Conservation (phyloP, 2,329 filamentous ascomycete genomes). For the Leptosphaerulina australis region DNA sequence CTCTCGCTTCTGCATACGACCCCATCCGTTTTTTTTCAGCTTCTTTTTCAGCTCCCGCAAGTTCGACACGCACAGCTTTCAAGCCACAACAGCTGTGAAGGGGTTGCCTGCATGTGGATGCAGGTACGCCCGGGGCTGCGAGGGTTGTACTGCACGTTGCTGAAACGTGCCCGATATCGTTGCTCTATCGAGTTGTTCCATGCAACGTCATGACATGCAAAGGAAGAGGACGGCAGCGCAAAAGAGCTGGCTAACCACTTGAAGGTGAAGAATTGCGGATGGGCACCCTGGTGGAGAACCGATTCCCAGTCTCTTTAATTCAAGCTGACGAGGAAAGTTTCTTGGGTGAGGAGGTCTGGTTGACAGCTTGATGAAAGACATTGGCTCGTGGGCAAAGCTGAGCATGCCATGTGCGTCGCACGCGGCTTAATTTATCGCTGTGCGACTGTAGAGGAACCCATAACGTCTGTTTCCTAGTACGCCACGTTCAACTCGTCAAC, state of each 20-base stretch:
- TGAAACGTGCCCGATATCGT: conserved; percentile 4
- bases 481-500: not conserved
- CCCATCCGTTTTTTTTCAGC: no score
- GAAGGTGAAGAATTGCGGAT: not conserved
- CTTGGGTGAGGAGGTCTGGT: not conserved
- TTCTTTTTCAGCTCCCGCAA: not conserved
- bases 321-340: not conserved
- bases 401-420: conserved; percentile 14
- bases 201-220: conserved; percentile 11
- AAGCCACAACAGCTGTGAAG: not conserved
- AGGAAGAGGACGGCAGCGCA: not conserved
- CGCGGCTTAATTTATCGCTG: conserved; percentile 1
- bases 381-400: no score
- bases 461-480: conserved; percentile 1
- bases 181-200: conserved; percentile 11
- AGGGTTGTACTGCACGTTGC: conserved; percentile 9
- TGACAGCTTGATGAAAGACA: not conserved
- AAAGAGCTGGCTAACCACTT: not conserved
- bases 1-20: not conserved
- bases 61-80: not conserved
- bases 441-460: not conserved
- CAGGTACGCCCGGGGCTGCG: conserved; percentile 14
- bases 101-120: not conserved
- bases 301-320: conserved; percentile 1
- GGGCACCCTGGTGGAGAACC: conserved; percentile 2